phyloP scores from a whole-genome alignment of 164 flowering plant genomes.

The Magnolia sinica region DNA sequence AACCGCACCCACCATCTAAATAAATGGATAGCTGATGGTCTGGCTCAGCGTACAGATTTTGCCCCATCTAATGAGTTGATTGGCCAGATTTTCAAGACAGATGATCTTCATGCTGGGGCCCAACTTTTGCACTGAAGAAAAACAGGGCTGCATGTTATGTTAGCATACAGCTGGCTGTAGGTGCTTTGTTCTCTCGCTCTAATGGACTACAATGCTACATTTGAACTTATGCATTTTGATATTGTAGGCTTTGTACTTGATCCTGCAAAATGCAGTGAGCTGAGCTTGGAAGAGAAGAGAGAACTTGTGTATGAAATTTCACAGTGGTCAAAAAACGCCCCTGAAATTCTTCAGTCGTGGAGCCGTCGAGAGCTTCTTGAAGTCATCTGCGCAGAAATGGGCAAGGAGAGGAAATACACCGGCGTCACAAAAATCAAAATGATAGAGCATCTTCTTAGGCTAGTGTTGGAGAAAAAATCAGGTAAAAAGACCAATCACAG shows the following conservation, averaged over 20 bases:
- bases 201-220: not conserved
- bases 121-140: not conserved
- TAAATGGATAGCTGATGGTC: too few relatives aligned
- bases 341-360: slow-evolving; percentile 73
- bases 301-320: slow-evolving; percentile 73
- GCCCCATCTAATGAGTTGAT: too few relatives aligned
- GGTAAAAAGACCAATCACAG: slow-evolving; percentile 22
- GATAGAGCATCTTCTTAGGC: slow-evolving; percentile 68
- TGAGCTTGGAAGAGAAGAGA: slow-evolving; percentile 77
- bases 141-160: not conserved
- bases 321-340: slow-evolving; percentile 57
- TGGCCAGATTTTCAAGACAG: too few relatives aligned
- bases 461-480: slow-evolving; percentile 59
- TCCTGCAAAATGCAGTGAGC: slow-evolving; percentile 55
- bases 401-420: slow-evolving; percentile 92
- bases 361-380: slow-evolving; percentile 86
- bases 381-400: slow-evolving; percentile 84
- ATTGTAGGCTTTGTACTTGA: slow-evolving; percentile 50
- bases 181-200: not conserved
- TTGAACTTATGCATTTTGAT: not conserved
- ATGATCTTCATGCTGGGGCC: too few relatives aligned
- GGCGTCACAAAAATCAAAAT: slow-evolving; percentile 83
- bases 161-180: not conserved
- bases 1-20: too few relatives aligned
- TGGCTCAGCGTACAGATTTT: too few relatives aligned